A percentile compares a stretch with the other conserved stretches of the same genome.
Evolutionary conservation across 495 filamentous ascomycete species (phyloP).

Genomic region (Antarctomyces pellizariae): DNA sequence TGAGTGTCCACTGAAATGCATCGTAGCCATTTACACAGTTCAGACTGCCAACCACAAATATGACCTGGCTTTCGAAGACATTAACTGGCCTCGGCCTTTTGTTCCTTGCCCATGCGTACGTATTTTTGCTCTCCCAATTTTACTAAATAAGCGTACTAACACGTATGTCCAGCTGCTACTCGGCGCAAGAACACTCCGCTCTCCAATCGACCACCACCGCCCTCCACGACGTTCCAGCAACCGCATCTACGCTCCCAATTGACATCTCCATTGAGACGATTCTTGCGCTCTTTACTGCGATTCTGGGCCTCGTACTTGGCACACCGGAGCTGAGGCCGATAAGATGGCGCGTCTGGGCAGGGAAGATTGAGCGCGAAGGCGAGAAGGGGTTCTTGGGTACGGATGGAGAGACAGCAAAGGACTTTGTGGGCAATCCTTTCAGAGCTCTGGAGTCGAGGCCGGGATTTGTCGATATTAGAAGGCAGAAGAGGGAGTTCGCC

Average conservation of each 20-base stretch:
- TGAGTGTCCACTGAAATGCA: no score
- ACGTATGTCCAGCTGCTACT: constrained; percentile 42
- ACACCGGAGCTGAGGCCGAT: constrained; percentile 51
- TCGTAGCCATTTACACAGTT: no score
- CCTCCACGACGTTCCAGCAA: constrained; percentile 13
- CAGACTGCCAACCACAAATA: constrained; percentile 11
- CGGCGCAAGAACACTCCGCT: constrained; percentile 60
- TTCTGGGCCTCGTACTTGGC: constrained; percentile 43
- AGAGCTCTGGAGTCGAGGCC: constrained; percentile 20
- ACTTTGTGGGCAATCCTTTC: constrained; percentile 27
- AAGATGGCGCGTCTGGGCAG: constrained; percentile 65
- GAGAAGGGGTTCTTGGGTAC: constrained; percentile 44
- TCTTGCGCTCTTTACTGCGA: constrained; percentile 41
- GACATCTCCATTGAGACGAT: constrained; percentile 61
- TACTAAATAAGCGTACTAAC: constrained; percentile 1
- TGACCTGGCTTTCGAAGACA: constrained; percentile 42
- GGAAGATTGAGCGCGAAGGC: constrained; percentile 56
- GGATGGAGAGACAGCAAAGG: constrained; percentile 30
- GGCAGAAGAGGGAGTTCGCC: constrained; percentile 51
- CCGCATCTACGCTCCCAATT: constrained; percentile 30
- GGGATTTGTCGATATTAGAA: constrained; percentile 31
- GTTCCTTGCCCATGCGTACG: constrained; percentile 53
- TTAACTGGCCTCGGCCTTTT: constrained; percentile 40
- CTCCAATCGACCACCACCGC: constrained; percentile 33
- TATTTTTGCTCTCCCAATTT: constrained; percentile 2